phyloP scores from a whole-genome alignment of 176 grass and related monocot genomes.

The Carex cristatella region DNA sequence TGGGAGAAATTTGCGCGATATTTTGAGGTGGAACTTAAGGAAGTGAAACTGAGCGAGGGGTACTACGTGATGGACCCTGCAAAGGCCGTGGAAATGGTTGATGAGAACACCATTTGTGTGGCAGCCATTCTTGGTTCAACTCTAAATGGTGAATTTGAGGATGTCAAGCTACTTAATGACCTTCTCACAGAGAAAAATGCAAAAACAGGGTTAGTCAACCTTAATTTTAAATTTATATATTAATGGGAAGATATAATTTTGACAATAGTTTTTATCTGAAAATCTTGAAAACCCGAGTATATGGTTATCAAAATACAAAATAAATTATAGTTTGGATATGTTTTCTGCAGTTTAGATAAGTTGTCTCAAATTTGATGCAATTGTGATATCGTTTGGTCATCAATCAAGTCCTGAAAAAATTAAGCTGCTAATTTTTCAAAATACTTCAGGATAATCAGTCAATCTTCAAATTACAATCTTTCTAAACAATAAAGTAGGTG shows the following conservation, averaged over 20 bases:
- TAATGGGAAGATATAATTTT: neutral
- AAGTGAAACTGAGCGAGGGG: constrained; percentile 67
- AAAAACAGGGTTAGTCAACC: constrained; percentile 53
- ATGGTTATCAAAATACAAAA: neutral
- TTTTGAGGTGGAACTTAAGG: constrained; percentile 94
- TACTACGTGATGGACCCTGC: constrained; percentile 81
- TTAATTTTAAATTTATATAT: neutral
- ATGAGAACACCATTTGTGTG: constrained; percentile 94
- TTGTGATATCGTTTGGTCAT: neutral
- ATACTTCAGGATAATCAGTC: neutral
- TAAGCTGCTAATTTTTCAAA: neutral
- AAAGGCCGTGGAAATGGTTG: constrained; percentile 77
- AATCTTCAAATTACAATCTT: neutral
- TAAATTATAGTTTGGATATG: neutral
- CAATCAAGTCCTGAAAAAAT: neutral
- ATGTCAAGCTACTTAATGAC: constrained; percentile 73
- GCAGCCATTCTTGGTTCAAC: constrained; percentile 93
- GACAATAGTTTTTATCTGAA: neutral
- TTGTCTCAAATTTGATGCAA: neutral
- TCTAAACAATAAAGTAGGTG: neutral
- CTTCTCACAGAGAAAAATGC: constrained; percentile 66
- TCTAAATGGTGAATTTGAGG: constrained; percentile 85
- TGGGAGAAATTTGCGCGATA: constrained; percentile 91
- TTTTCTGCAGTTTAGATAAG: neutral
- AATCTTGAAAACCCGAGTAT: neutral